A percentile compares a stretch with the other conserved stretches of the same genome.
Evolutionary conservation across 106 monocot species (phyloP).

Genomic region (Narthecium ossifragum): DNA sequence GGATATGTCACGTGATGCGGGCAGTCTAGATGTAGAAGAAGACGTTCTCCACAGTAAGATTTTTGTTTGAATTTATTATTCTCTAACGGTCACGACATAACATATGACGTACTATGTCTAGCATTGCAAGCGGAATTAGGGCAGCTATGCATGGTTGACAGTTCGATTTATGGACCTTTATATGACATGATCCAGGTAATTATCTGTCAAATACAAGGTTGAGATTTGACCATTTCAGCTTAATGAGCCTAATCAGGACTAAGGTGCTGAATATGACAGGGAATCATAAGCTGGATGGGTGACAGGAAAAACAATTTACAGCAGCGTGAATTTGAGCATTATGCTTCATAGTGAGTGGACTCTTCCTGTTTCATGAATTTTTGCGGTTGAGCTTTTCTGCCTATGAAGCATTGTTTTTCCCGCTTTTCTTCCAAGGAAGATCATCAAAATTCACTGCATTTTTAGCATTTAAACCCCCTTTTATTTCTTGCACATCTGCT

Average conservation of each 20-base stretch:
- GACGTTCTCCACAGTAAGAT: slow-evolving; percentile 66
- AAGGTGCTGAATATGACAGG: slow-evolving; percentile 37
- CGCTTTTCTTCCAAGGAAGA: no score
- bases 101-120: no score
- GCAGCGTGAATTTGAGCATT: slow-evolving; percentile 75
- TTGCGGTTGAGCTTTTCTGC: no score
- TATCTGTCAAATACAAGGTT: slow-evolving; percentile 4
- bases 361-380: no score
- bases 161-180: slow-evolving; percentile 65
- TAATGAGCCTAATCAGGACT: neutral
- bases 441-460: no score
- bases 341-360: slow-evolving; percentile 70
- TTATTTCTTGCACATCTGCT: no score
- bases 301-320: slow-evolving; percentile 52
- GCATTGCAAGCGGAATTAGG: slow-evolving; percentile 69
- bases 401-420: no score
- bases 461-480: no score
- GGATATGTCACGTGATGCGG: slow-evolving; percentile 90
- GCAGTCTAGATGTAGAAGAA: slow-evolving; percentile 89
- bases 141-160: slow-evolving; percentile 51
- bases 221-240: neutral
- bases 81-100: neutral
- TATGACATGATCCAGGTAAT: slow-evolving; percentile 88
- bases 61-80: neutral
- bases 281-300: slow-evolving; percentile 77